Conservation (phyloP, 2,329 filamentous ascomycete genomes). For the Pseudogymnoascus sp. region DNA sequence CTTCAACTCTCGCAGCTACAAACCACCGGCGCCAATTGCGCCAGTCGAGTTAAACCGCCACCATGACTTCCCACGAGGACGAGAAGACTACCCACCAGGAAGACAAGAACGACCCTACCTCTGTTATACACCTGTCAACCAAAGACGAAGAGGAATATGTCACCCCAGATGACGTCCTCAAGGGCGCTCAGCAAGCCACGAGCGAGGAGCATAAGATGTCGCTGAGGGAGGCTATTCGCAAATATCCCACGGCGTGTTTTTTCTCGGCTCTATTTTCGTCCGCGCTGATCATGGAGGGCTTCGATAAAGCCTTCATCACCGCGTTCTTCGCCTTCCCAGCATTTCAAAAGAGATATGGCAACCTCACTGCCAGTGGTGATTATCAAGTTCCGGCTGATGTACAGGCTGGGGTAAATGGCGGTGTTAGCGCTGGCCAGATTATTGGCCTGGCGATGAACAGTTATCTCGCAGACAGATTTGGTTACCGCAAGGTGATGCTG, state of each 20-base stretch:
- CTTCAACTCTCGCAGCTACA: background rate
- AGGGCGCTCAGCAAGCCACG: constrained; percentile 21
- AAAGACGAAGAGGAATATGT: constrained; percentile 11
- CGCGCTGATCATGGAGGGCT: constrained; percentile 33
- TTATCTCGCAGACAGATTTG: constrained; percentile 18
- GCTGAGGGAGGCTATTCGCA: constrained; percentile 19
- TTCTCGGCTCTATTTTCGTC: constrained; percentile 30
- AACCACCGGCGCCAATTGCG: background rate
- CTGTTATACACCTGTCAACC: background rate
- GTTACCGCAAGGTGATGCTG: constrained; percentile 20
- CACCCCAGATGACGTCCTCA: constrained; percentile 8
- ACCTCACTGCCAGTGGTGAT: constrained; percentile 12
- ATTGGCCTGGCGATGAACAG: constrained; percentile 20
- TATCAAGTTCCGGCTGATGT: constrained; percentile 28
- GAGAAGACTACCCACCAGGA: background rate
- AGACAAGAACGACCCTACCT: background rate
- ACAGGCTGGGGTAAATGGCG: constrained; percentile 28
- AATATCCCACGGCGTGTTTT: constrained; percentile 22
- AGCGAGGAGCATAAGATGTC: constrained; percentile 19
- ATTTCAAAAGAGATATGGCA: constrained; percentile 18
- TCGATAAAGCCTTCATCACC: constrained; percentile 29
- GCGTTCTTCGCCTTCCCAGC: constrained; percentile 27
- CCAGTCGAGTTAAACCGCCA: background rate
- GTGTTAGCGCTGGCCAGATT: constrained; percentile 18
- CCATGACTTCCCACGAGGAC: constrained; percentile 2